These are phyloP conservation scores for Trypanosomatidae sp. DNA, from an alignment of 208 protist genomes.

Conservation along the genomic window DNA sequence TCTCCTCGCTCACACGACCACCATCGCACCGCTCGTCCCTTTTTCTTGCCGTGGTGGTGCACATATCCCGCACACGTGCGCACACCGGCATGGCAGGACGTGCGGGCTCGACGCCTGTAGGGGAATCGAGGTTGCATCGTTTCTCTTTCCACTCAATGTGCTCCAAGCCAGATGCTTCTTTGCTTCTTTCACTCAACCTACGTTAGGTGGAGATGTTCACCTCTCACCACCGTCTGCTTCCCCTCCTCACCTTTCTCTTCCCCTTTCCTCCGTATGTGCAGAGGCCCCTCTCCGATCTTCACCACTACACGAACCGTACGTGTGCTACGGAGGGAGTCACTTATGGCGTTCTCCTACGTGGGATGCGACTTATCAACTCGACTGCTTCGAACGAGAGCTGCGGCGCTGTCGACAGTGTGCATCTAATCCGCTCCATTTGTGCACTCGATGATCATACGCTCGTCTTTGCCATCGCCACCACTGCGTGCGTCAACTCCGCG, in stretches of 20 bases:
- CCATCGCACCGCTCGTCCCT: not conserved
- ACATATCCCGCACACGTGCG: not conserved
- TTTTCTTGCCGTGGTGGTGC: not conserved
- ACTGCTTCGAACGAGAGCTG: not conserved
- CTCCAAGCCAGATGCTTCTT: not conserved
- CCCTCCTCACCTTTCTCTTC: not conserved
- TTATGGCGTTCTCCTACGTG: not conserved
- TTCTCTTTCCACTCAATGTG: not conserved
- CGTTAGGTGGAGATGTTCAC: not conserved
- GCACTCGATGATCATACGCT: conserved; percentile 12
- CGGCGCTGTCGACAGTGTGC: not conserved
- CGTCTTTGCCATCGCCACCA: conserved; percentile 9
- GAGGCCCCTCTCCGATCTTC: not conserved
- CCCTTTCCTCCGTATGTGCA: not conserved
- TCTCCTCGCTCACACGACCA: not conserved
- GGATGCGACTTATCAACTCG: conserved; percentile 8
- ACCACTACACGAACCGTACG: not conserved
- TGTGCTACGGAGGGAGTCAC: not conserved
- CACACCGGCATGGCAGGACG: too few species aligned
- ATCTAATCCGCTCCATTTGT: not conserved
- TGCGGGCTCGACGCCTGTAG: not conserved
- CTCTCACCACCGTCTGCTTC: not conserved
- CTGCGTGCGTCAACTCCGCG: not conserved
- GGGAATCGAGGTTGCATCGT: too few species aligned
- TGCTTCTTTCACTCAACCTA: not conserved